phyloP scores from a whole-genome alignment of 495 filamentous ascomycete genomes.

The Aspergillus saccharolyticus region DNA sequence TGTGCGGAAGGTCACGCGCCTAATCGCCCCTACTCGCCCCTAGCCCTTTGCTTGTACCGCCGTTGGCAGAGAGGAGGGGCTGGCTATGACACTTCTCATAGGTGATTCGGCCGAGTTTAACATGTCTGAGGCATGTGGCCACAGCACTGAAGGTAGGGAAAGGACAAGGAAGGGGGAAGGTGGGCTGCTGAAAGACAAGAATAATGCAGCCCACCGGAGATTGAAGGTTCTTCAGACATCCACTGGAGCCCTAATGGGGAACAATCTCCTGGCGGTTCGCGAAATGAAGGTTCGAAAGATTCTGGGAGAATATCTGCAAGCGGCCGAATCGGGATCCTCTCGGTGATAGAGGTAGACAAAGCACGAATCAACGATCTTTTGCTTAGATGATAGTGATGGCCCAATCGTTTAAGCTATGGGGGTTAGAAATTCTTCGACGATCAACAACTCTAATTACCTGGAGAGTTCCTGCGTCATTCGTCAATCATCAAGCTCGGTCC shows the following conservation, averaged over 20 bases:
- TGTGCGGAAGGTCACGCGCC: background rate
- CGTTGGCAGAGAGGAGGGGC: background rate
- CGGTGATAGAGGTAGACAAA: background rate
- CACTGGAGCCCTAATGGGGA: slow-evolving; percentile 3
- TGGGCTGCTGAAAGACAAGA: slow-evolving; percentile 1
- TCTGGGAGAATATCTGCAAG: slow-evolving; percentile 4
- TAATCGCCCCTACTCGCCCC: background rate
- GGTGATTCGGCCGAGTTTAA: background rate
- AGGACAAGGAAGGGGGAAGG: slow-evolving; percentile 1
- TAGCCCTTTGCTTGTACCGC: background rate
- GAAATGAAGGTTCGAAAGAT: background rate
- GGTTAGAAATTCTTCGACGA: slow-evolving; percentile 11
- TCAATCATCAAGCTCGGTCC: slow-evolving; percentile 9
- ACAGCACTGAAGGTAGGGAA: slow-evolving; percentile 5
- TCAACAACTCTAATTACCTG: slow-evolving; percentile 23
- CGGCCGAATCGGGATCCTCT: slow-evolving; percentile 3
- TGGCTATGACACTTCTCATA: background rate
- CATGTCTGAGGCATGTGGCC: background rate
- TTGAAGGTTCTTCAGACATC: slow-evolving; percentile 8
- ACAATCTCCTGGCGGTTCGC: background rate
- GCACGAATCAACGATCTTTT: background rate
- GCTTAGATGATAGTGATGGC: background rate
- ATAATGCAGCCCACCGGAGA: slow-evolving; percentile 7
- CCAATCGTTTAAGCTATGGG: slow-evolving; percentile 12
- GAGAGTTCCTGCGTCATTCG: slow-evolving; percentile 19